Evolutionary conservation across 208 protist genomes (phyloP), one percentile per base, ranked within the genome.

Genomic region (Leishmania tarentolae): DNA sequence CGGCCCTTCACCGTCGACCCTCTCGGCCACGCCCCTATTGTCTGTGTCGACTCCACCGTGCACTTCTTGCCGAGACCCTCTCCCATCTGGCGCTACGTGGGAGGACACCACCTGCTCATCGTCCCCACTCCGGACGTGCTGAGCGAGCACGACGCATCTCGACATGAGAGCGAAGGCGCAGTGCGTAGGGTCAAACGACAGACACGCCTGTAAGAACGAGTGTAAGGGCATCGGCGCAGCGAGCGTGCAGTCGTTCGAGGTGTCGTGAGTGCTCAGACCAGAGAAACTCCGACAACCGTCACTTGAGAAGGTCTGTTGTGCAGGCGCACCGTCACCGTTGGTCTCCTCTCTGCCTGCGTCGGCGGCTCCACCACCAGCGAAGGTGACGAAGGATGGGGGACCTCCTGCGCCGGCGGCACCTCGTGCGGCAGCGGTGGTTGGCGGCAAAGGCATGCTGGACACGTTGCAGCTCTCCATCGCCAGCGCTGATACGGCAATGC

Each of bases 81-180:
- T 70, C 37, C 21, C 37, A 70, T 28, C 37, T 6, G 65, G 65
- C 37, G 65, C 7, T 15, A 44, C 65, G 21, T 35, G 37, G 17
- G 2, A 11, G 17, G 65, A 24, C 37, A 40, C 37, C 37, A 70
- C 73, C 52, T 59, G 24, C 50, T 74, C 81, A 21, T 90, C 84
- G 56, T 95, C 85, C 19, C 74, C 75, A 81, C 84, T 79, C n/a
- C 85, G 81, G 42, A 92, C 84, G 80, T 93, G 31, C 19, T 73
- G 81, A 3, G 87, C 86, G 35, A 88, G 59, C 5, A 94, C 15
- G 17, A 92, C 74, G 63, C 92, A 96, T 11, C 92, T 87, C 1
- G 90, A 93, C 76, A 96, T 86, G 57, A 92, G 78, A 17, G 84
- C 80, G 66, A 94, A 85, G 31, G 92, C 92, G 78, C 90, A 93